Evolutionary conservation across 805 yeast genomes (phyloP), one percentile per base, ranked within the genome.

Genomic region (Brettanomyces anomalus): DNA sequence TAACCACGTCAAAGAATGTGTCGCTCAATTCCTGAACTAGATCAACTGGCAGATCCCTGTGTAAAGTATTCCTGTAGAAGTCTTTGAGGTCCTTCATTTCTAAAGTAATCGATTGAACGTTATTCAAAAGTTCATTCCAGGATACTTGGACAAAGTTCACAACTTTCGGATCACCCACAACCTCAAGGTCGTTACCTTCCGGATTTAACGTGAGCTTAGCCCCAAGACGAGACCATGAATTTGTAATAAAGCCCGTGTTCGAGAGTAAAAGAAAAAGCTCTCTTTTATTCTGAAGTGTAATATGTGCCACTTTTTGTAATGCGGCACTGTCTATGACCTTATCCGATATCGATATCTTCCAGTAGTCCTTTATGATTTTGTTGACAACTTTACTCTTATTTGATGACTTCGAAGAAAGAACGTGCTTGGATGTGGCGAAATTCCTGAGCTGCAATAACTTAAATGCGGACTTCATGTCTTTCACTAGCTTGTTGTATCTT

Each of bases 181-280:
- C 57, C 7, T 53, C 49, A 33, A 64, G 43, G 34, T 55, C 56
- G 18, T 46, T 46, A 6, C 56, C 51, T 14, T 55, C 54, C 1
- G 54, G 45, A 24, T 50, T 51, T 30, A 64, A 45, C 11, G 58
- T 52, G 18, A 64, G 39, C 34, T 52, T 56, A 4, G 66, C 68
- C n/a, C 67, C 67, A 20, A 58, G 45, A 26, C 57, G 47, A 8
- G 64, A 48, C 67, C 66, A 64, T n/a, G 56, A 56, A 43, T 56
- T 57, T 37, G 61, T 52, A 28, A 64, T 39, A 21, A 53, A 51
- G 3, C 66, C 67, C 3, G 49, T 51, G 37, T 59, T 55, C 28
- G 65, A 57, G 5, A 63, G 48, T 18, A 64, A 42, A 26, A 64
- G 46, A 40, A 61, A 62, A 18, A 60, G 46, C 28, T 62, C 65